phyloP scores from a whole-genome alignment of 1,284 basidiomycete genomes.

The Cerioporus squamosus region DNA sequence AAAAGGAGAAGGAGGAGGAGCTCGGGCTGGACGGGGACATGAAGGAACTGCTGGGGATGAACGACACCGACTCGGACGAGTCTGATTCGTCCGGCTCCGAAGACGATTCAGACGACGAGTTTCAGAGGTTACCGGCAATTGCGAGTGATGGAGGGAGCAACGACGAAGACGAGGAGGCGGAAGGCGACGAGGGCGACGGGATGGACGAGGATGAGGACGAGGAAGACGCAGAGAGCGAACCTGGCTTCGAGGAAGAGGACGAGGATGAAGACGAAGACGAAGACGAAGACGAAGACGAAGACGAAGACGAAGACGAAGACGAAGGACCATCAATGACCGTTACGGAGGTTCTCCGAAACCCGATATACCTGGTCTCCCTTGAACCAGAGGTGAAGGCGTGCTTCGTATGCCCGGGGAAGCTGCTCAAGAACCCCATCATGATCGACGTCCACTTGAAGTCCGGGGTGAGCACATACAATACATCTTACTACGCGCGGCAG shows the following conservation, averaged over 20 bases:
- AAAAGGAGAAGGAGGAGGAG: constrained; percentile 69
- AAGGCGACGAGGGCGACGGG: constrained; percentile 23
- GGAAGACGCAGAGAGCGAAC: constrained; percentile 31
- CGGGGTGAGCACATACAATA: constrained; percentile 53
- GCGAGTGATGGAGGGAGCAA: constrained; percentile 32
- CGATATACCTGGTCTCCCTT: constrained; percentile 63
- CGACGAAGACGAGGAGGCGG: constrained; percentile 31
- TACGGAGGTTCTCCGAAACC: constrained; percentile 61
- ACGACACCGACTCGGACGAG: constrained; percentile 77
- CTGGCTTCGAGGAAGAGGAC: constrained; percentile 33
- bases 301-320: constrained; percentile 28
- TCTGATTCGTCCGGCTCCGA: constrained; percentile 43
- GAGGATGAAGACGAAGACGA: constrained; percentile 26
- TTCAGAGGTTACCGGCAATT: constrained; percentile 33
- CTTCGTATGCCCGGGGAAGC: constrained; percentile 76
- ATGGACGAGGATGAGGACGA: constrained; percentile 26
- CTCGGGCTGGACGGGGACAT: constrained; percentile 71
- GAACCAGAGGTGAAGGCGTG: constrained; percentile 62
- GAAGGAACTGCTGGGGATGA: constrained; percentile 73
- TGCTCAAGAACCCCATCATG: constrained; percentile 69
- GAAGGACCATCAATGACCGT: constrained; percentile 56
- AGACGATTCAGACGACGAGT: constrained; percentile 34
- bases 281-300: constrained; percentile 31
- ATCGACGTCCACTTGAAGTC: constrained; percentile 65
- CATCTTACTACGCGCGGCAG: not conserved